phyloP scores from a whole-genome alignment of 208 protist species.

The Leishmania gerbilli region DNA sequence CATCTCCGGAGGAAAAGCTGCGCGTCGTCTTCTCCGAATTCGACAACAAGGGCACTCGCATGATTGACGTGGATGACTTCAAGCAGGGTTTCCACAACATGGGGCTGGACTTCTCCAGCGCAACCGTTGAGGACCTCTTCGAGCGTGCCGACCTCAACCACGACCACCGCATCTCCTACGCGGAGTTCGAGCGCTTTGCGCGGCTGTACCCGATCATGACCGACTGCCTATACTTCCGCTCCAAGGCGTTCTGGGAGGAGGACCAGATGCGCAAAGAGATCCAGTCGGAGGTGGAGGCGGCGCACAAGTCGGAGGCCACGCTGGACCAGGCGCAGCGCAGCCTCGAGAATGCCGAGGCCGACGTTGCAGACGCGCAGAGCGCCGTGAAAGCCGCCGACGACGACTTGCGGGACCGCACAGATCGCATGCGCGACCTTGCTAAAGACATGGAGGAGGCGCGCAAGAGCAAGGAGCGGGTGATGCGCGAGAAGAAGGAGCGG shows the following conservation, averaged over 20 bases:
- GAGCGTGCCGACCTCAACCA: conserved; percentile 83
- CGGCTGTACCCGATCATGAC: conserved; percentile 90
- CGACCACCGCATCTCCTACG: conserved; percentile 83
- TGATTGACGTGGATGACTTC: conserved; percentile 84
- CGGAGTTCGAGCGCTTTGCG: conserved; percentile 91
- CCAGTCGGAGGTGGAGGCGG: conserved; percentile 73
- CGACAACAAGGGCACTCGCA: conserved; percentile 76
- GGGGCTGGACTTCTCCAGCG: conserved; percentile 82
- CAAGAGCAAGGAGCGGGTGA: conserved; percentile 71
- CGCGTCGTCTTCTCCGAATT: conserved; percentile 89
- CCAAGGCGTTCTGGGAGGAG: conserved; percentile 92
- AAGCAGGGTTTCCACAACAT: conserved; percentile 81
- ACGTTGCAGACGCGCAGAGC: conserved; percentile 62
- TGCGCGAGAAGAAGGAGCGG: conserved; percentile 84
- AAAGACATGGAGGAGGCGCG: conserved; percentile 81
- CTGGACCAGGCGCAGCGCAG: conserved; percentile 63
- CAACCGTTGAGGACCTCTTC: conserved; percentile 91
- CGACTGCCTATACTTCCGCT: conserved; percentile 91
- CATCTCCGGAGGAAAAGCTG: conserved; percentile 87
- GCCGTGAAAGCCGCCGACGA: conserved; percentile 67
- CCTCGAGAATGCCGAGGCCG: conserved; percentile 54
- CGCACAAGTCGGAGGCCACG: conserved; percentile 55
- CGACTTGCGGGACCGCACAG: conserved; percentile 77
- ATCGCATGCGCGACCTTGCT: conserved; percentile 83
- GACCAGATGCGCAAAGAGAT: conserved; percentile 87